A percentile compares a stretch with the other conserved stretches of the same genome.
Evolutionary conservation across 768 basidiomycete genomes (phyloP).

Genomic region (Tulasnella sp.): DNA sequence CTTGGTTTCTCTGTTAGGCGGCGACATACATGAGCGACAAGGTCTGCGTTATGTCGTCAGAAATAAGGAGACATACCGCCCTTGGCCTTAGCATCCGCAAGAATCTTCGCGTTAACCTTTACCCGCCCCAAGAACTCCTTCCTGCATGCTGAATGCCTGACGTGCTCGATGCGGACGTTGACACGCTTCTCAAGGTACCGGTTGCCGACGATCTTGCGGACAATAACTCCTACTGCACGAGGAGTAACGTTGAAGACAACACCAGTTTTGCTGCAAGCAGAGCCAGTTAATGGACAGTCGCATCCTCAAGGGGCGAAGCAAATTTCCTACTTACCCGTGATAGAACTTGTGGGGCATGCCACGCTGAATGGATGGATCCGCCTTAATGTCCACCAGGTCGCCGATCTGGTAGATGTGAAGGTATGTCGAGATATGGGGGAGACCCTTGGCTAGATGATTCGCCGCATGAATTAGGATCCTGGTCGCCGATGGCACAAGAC

Average conservation of each 20-base stretch:
- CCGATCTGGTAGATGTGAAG: constrained; percentile 90
- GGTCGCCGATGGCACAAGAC: constrained; percentile 32
- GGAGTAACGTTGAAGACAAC: constrained; percentile 98
- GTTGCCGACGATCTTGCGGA: constrained; percentile 98
- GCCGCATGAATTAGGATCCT: constrained; percentile 23
- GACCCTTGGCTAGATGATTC: constrained; percentile 69
- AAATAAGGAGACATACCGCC: constrained; percentile 60
- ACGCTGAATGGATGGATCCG: constrained; percentile 98
- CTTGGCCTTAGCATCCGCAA: constrained; percentile 81
- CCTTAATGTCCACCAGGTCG: constrained; percentile 99
- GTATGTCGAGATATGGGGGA: constrained; percentile 87
- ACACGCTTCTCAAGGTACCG: constrained; percentile 99
- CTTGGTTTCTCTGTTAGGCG: constrained; percentile 60
- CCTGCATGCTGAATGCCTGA: constrained; percentile 94
- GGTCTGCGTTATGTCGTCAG: constrained; percentile 19
- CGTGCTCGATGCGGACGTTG: constrained; percentile 95
- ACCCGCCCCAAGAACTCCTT: constrained; percentile 97
- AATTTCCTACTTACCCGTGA: constrained; percentile 67
- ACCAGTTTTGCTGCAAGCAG: constrained; percentile 74
- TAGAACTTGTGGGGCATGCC: constrained; percentile 99
- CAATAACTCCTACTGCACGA: constrained; percentile 90
- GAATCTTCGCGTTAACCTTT: constrained; percentile 81
- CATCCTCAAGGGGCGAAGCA: not conserved
- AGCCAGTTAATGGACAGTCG: constrained; percentile 7
- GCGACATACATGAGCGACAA: not conserved